Conservation (phyloP, 2,329 filamentous ascomycete species). For the Rosellinia necatrix region DNA sequence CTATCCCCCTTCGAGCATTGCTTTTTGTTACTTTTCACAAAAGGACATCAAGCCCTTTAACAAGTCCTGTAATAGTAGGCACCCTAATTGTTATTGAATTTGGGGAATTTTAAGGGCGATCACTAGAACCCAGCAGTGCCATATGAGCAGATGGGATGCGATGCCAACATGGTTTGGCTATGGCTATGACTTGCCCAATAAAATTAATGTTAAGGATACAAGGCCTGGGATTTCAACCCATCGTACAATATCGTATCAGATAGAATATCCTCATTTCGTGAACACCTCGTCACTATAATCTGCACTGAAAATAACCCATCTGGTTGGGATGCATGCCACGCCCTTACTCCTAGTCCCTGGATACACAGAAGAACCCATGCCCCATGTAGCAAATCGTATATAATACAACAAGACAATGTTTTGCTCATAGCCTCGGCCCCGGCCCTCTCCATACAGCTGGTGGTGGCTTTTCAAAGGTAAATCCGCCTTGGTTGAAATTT, state of each 20-base stretch:
- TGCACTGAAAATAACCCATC: neutral
- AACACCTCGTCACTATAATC: conserved; percentile 12
- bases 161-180: neutral
- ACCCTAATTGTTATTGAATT: too few species aligned
- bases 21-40: too few species aligned
- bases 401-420: conserved; percentile 17
- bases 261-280: neutral
- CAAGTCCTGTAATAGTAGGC: too few species aligned
- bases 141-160: too few species aligned
- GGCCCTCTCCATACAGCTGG: conserved; percentile 7
- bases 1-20: too few species aligned
- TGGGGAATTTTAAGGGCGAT: too few species aligned
- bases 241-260: conserved; percentile 13
- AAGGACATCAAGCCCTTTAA: too few species aligned
- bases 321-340: conserved; percentile 5
- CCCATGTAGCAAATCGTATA: neutral
- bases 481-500: conserved; percentile 21
- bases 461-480: conserved; percentile 38
- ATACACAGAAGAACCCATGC: conserved; percentile 10
- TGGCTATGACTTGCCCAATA: neutral
- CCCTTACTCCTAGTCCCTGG: neutral
- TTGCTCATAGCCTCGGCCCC: conserved; percentile 11
- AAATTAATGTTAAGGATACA: neutral
- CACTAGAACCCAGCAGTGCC: too few species aligned
- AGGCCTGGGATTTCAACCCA: neutral